These are phyloP conservation scores for Orbilia oligospora DNA, from an alignment of 2,329 filamentous ascomycete genomes.

Conservation along the genomic window DNA sequence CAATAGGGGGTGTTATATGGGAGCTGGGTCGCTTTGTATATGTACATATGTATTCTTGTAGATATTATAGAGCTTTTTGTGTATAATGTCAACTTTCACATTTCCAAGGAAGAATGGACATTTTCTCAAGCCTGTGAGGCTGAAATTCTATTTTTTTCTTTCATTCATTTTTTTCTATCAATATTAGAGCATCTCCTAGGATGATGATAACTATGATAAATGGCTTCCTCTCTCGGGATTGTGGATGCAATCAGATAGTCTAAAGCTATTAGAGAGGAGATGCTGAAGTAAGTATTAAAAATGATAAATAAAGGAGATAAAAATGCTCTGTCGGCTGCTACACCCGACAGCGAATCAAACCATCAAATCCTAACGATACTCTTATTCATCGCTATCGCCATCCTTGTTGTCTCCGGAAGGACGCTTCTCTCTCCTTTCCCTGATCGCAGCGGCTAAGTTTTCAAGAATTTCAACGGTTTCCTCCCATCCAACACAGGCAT, in stretches of 20 bases:
- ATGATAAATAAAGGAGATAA: constrained; percentile 8
- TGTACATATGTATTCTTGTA: constrained; percentile 54
- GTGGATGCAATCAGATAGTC: constrained; percentile 4
- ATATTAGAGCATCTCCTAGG: constrained; percentile 34
- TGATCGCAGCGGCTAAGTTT: constrained; percentile 83
- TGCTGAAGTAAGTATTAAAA: constrained; percentile 14
- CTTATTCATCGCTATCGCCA: constrained; percentile 30
- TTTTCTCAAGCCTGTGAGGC: constrained; percentile 34
- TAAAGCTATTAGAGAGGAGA: constrained; percentile 22
- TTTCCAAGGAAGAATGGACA: neutral
- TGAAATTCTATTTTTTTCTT: constrained; percentile 42
- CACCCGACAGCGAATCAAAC: neutral
- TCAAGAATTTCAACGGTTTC: constrained; percentile 86
- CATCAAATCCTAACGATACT: neutral
- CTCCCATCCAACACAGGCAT: constrained; percentile 96
- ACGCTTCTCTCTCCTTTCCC: constrained; percentile 73
- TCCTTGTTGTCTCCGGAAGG: constrained; percentile 19
- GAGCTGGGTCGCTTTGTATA: constrained; percentile 25
- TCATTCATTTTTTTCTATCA: constrained; percentile 30
- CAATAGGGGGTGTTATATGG: neutral
- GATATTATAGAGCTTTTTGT: constrained; percentile 17
- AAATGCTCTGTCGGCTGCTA: neutral
- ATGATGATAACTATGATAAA: constrained; percentile 19
- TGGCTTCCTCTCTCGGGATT: constrained; percentile 3
- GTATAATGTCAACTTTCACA: constrained; percentile 11